phyloP scores from a whole-genome alignment of 1,139 yeast species.

The Casaregolazyma lundiana region DNA sequence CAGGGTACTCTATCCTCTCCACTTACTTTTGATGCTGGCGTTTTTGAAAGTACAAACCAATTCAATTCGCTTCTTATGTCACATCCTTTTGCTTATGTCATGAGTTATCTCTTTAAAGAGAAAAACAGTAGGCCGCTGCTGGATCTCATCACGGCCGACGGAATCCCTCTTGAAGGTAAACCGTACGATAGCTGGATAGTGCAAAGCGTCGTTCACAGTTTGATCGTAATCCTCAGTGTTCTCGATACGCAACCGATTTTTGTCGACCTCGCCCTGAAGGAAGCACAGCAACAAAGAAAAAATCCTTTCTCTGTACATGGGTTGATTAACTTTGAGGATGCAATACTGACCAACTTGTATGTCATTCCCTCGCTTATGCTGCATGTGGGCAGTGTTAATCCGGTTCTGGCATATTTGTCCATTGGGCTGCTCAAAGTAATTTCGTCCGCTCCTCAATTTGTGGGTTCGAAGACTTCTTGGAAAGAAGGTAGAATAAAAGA shows the following conservation, averaged over 20 bases:
- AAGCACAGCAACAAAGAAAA: constrained; percentile 20
- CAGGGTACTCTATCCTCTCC: constrained; percentile 34
- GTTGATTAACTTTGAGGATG: constrained; percentile 60
- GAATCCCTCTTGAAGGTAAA: constrained; percentile 48
- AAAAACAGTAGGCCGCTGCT: constrained; percentile 54
- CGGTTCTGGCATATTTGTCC: constrained; percentile 48
- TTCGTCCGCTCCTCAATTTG: constrained; percentile 48
- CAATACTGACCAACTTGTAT: constrained; percentile 62
- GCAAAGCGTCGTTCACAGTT: constrained; percentile 32
- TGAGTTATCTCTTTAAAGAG: constrained; percentile 60
- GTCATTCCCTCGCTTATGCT: constrained; percentile 66
- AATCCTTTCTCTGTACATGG: constrained; percentile 55
- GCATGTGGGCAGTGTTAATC: constrained; percentile 57
- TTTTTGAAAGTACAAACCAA: constrained; percentile 34
- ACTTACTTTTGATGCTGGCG: constrained; percentile 48
- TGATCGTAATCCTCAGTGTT: constrained; percentile 47
- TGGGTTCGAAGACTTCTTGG: constrained; percentile 31
- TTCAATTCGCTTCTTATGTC: constrained; percentile 39
- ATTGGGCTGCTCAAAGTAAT: constrained; percentile 51
- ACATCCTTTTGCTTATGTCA: constrained; percentile 65
- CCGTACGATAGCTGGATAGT: constrained; percentile 35
- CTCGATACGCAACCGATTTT: constrained; percentile 49
- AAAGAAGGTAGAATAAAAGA: constrained; percentile 44
- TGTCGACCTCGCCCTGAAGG: constrained; percentile 26
- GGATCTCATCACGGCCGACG: constrained; percentile 50